Evolutionary conservation across 768 basidiomycete genomes (phyloP), one percentile per base, ranked within the genome.

Genomic region (Candolleomyces aberdarensis): DNA sequence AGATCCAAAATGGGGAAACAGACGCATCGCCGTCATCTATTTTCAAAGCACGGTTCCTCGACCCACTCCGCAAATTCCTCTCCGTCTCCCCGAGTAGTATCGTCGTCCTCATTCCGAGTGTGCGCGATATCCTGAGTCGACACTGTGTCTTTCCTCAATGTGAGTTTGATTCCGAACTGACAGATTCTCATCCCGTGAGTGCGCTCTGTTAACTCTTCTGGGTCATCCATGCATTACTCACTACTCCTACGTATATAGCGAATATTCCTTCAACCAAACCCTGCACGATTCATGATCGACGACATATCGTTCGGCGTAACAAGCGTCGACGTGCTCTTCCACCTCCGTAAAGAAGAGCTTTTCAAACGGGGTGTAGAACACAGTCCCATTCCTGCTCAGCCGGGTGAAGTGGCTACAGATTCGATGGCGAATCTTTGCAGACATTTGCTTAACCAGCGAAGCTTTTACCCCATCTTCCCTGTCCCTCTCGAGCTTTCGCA

Each of bases 381-480:
- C 2, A 84, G 85, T 41, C 71, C 88, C 0, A 66, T 81, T 10
- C 63, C 74, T 6, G 67, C 72, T 29, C 67, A 74, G 4, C 60
- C 74, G 3, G 80, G 83, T 56, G 81, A 85, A 31, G 68, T 76
- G 7, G 75, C 77, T 14, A 75, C 72, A n/a, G 96, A 98, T 68
- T 70, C 83, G 0, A 94, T 98, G 89, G 83, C 86, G 3, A 86
- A 86, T 66, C 73, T 90, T 8, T 89, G 89, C 63, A 80, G 94
- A 20, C 89, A 94, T 68, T 66, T 99, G 10, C 75, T 98, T 39
- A 85, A 93, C 58, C 97, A 99, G 66, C 81, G 93, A 71, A 94
- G 94, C 67, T 97, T 97, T 76, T 99, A 98, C 71, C 97, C 97
- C 0, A 74, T 97, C 44, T 98, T 98, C 73, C 97, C 97, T 9